Evolutionary conservation across 177 flowering plant genomes (phyloP).

Genomic region (Vitis hybrid): DNA sequence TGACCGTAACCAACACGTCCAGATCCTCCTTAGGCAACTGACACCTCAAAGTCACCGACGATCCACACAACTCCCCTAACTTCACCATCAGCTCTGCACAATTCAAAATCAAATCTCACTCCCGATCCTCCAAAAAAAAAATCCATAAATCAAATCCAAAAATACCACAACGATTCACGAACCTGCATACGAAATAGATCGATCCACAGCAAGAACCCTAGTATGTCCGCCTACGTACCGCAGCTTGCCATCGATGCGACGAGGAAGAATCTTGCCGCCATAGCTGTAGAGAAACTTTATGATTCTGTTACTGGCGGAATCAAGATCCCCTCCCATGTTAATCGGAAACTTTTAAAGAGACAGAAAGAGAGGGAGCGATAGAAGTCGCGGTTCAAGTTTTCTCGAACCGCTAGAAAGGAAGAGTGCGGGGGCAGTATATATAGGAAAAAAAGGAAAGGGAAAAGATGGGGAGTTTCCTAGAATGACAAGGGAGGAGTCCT

Average conservation of each 20-base stretch:
- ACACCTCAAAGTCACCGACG: constrained; percentile 40
- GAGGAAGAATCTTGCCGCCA: constrained; percentile 47
- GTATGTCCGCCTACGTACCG: constrained; percentile 60
- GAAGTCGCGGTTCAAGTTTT: neutral
- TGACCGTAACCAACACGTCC: constrained; percentile 44
- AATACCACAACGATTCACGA: neutral
- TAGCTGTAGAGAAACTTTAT: constrained; percentile 56
- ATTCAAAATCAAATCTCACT: neutral
- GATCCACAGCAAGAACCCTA: constrained; percentile 45
- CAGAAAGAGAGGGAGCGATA: neutral
- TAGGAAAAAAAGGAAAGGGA: neutral
- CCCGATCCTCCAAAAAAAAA: neutral
- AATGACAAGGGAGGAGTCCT: neutral
- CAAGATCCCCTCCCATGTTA: constrained; percentile 5
- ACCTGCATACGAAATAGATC: constrained; percentile 44
- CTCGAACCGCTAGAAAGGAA: neutral
- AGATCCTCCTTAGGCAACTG: constrained; percentile 49
- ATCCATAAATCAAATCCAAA: neutral
- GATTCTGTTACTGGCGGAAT: neutral
- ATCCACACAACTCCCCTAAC: constrained; percentile 41
- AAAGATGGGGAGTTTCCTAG: no score
- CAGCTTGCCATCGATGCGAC: constrained; percentile 40
- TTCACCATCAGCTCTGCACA: constrained; percentile 47
- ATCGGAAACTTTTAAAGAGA: neutral
- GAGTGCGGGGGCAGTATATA: neutral